Base-by-base conservation (phyloP, 2,329 filamentous ascomycete genomes). In the Metarhizium album region DNA sequence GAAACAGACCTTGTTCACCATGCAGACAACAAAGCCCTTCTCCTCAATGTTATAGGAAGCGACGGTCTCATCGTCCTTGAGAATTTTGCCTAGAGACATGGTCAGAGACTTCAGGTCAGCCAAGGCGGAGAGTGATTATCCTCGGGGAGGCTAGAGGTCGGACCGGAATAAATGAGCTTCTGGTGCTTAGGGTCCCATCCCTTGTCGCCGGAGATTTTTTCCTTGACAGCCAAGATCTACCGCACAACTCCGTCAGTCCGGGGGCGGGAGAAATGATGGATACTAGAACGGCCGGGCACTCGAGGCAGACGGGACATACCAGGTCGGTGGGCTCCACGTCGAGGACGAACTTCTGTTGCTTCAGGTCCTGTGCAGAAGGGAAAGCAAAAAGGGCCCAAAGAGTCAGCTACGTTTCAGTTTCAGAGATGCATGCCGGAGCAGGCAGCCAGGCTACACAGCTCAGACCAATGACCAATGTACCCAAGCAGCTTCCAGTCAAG, bases 21-120 rank as follows among this genome's bases (percentile, higher is more conserved):
- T 95, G 74, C 93, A 98, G 54, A 98, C 93, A 62, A 98, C 90
- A 68, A 97, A 98, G 37, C 93, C 93, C 78, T 97, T 98, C 79
- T 97, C 93, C 72, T 98, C 91, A 57, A 98, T 97, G 72, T 89
- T 95, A 76, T 97, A 97, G 40, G 87, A 90, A 70, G 90, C 89
- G 60, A 98, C 87, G 2, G 90, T 95, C 66, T 96, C 93, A 55
- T 90, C 89, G 85, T 98, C 91, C 72, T 96, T 91, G 58, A 98
- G 76, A 61, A 98, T 97, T 76, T 98, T 98, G 74, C 93, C 90
- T 96, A 61, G 51, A 61, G 51, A 27, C 11, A 24, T 23, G n/a
- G 57, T 62, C 52, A 64, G n/a, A 43, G 14, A 24, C 20, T 47
- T 52, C 27, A 20, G 18, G 4, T 40, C 37, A n/a, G 37, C 18